phyloP scores from a whole-genome alignment of 2,329 filamentous ascomycete genomes.

The Harringtonia lauricola region DNA sequence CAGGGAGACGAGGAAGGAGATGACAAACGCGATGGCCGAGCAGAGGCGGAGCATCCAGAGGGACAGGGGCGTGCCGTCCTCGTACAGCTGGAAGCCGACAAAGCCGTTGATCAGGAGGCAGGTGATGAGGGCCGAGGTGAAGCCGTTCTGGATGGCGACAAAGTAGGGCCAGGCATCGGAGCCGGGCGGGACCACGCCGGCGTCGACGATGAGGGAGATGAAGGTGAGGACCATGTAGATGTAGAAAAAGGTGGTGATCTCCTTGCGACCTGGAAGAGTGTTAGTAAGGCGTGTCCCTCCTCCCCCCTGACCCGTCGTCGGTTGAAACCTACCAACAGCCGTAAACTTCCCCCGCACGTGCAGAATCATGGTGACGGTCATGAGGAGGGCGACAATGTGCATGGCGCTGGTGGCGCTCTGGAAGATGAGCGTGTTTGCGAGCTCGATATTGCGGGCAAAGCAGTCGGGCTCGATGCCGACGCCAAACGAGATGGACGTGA shows the following conservation, averaged over 20 bases:
- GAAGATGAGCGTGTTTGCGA: slow-evolving; percentile 98
- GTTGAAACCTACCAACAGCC: slow-evolving; percentile 93
- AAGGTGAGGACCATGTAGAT: slow-evolving; percentile 86
- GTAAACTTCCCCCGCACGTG: slow-evolving; percentile 97
- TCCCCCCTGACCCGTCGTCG: slow-evolving; percentile 28
- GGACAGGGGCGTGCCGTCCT: slow-evolving; percentile 87
- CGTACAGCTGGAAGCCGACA: slow-evolving; percentile 95
- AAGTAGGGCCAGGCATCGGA: slow-evolving; percentile 82
- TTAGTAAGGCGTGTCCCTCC: background rate
- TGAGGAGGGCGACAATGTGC: slow-evolving; percentile 80
- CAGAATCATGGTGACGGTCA: slow-evolving; percentile 96
- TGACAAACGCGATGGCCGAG: slow-evolving; percentile 70
- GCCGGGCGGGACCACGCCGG: slow-evolving; percentile 80
- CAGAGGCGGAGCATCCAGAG: slow-evolving; percentile 82
- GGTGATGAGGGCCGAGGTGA: slow-evolving; percentile 76
- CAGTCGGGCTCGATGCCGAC: slow-evolving; percentile 81
- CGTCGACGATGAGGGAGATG: slow-evolving; percentile 80
- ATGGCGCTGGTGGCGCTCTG: slow-evolving; percentile 83
- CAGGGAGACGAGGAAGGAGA: slow-evolving; percentile 78
- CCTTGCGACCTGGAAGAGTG: slow-evolving; percentile 40
- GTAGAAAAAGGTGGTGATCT: slow-evolving; percentile 89
- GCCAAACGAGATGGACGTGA: slow-evolving; percentile 53
- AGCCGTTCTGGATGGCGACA: slow-evolving; percentile 72
- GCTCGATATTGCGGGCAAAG: slow-evolving; percentile 87
- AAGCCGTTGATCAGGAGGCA: slow-evolving; percentile 95